Evolutionary conservation across 345 rosid species (phyloP).

Genomic region (Populus pruinosa): DNA sequence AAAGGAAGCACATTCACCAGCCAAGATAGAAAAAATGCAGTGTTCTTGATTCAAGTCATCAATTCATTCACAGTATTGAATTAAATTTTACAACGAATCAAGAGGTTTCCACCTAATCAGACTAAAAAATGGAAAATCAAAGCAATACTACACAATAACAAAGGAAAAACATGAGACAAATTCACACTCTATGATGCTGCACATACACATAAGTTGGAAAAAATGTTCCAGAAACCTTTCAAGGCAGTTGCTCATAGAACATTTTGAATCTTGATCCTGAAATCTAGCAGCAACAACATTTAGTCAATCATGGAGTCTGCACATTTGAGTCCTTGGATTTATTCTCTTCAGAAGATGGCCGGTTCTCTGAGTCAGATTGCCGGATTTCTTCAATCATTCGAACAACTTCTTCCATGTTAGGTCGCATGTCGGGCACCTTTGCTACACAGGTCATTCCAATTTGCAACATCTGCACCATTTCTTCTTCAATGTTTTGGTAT

Average conservation of each 20-base stretch:
- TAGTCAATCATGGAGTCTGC: slow-evolving; percentile 52
- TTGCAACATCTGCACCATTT: slow-evolving; percentile 82
- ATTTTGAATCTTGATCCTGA: not conserved
- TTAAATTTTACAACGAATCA: slow-evolving; percentile 26
- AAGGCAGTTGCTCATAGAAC: not conserved
- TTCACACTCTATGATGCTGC: slow-evolving; percentile 16
- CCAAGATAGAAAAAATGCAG: not conserved
- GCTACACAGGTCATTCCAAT: slow-evolving; percentile 79
- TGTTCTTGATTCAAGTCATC: slow-evolving; percentile 14
- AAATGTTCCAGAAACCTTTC: not conserved
- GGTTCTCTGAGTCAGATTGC: slow-evolving; percentile 73
- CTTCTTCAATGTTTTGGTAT: slow-evolving; percentile 71
- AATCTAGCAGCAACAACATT: slow-evolving; percentile 7
- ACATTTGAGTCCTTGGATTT: slow-evolving; percentile 70
- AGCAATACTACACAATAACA: not conserved
- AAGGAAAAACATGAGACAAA: not conserved
- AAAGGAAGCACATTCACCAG: not conserved
- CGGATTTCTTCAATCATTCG: slow-evolving; percentile 79
- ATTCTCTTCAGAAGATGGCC: slow-evolving; percentile 78
- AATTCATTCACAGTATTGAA: slow-evolving; percentile 25
- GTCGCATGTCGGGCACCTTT: slow-evolving; percentile 56
- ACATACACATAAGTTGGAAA: not conserved
- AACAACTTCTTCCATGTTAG: slow-evolving; percentile 70
- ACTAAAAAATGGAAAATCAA: not conserved
- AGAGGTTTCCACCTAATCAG: not conserved